Conservation (phyloP, 2,329 filamentous ascomycete species). For the Paraphaeosphaeria minitans region DNA sequence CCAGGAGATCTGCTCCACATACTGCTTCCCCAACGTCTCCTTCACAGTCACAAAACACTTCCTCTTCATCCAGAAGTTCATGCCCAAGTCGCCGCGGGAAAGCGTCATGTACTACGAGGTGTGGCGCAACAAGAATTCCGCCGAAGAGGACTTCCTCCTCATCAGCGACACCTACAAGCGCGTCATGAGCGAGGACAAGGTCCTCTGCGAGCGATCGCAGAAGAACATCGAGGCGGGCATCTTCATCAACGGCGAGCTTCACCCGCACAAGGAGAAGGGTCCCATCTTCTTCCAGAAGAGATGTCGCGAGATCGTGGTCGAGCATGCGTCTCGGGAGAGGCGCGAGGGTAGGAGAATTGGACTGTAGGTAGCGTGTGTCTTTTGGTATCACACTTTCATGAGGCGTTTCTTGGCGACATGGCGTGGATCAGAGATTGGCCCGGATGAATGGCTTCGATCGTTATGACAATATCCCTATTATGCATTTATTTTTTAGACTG, state of each 20-base stretch:
- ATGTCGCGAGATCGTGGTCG: constrained; percentile 55
- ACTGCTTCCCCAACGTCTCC: constrained; percentile 13
- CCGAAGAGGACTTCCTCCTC: constrained; percentile 62
- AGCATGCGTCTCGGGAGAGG: constrained; percentile 56
- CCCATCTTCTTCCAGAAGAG: constrained; percentile 62
- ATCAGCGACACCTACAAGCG: constrained; percentile 67
- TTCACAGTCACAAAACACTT: constrained; percentile 51
- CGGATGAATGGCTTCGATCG: background rate
- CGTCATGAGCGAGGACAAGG: constrained; percentile 69
- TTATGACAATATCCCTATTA: background rate
- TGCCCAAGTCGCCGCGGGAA: constrained; percentile 58
- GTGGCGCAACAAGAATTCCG: constrained; percentile 64
- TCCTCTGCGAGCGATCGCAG: constrained; percentile 64
- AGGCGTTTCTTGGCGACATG: background rate
- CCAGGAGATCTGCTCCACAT: constrained; percentile 23
- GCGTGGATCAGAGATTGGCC: background rate
- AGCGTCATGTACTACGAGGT: constrained; percentile 67
- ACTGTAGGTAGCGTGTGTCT: constrained; percentile 21
- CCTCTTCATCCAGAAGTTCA: constrained; percentile 67
- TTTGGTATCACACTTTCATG: background rate
- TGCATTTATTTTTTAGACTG: background rate
- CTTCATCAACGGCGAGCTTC: constrained; percentile 67
- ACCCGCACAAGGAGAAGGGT: constrained; percentile 65
- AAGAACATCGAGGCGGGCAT: constrained; percentile 66
- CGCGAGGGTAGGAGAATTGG: constrained; percentile 56